Evolutionary conservation across 2,329 filamentous ascomycete genomes (phyloP).

Genomic region (Monilinia fructigena): DNA sequence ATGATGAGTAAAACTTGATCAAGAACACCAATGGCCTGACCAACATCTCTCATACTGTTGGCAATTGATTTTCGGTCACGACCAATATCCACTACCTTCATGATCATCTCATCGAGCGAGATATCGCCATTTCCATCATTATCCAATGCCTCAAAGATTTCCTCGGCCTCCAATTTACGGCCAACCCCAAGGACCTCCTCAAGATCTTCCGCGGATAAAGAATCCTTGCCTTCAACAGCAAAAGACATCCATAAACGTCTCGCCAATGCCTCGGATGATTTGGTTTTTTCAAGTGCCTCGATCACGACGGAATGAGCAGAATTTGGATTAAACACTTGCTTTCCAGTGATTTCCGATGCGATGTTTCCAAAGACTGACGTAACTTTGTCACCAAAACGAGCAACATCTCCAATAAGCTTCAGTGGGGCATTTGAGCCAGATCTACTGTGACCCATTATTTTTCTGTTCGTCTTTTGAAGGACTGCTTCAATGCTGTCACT

Average conservation of each 20-base stretch:
- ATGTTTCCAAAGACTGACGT: conserved; percentile 91
- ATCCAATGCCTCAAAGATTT: conserved; percentile 79
- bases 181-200: conserved; percentile 79
- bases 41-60: conserved; percentile 95
- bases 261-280: conserved; percentile 87
- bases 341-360: conserved; percentile 91
- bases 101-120: conserved; percentile 84
- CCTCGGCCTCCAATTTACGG: conserved; percentile 75
- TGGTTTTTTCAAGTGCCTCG: conserved; percentile 80
- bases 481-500: conserved; percentile 76
- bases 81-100: conserved; percentile 76
- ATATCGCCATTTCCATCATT: conserved; percentile 90
- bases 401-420: conserved; percentile 70
- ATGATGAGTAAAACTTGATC: conserved; percentile 82
- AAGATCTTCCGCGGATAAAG: conserved; percentile 77
- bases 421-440: conserved; percentile 73
- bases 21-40: conserved; percentile 87
- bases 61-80: conserved; percentile 84
- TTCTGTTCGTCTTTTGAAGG: conserved; percentile 55
- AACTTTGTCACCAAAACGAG: conserved; percentile 86
- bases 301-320: conserved; percentile 87
- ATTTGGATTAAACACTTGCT: conserved; percentile 90
- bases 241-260: conserved; percentile 97
- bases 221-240: conserved; percentile 82
- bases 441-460: conserved; percentile 42